These are phyloP conservation scores for Termitomyces heimii DNA, from an alignment of 768 basidiomycete species.

Conservation along the genomic window DNA sequence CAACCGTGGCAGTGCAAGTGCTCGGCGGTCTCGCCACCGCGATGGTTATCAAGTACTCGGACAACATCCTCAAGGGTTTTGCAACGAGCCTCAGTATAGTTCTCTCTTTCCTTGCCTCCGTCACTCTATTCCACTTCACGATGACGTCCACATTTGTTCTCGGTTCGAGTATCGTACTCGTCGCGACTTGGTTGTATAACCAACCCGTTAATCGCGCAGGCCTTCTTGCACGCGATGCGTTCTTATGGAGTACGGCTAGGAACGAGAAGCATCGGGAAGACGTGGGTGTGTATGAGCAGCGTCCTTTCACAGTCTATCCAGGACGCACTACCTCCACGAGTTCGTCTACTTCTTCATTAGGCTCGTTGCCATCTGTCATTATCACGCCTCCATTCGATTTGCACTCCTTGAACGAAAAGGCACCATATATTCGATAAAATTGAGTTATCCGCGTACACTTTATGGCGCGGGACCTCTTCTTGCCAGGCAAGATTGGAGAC, in stretches of 20 bases:
- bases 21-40: conserved; percentile 93
- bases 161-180: conserved; percentile 78
- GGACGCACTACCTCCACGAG: conserved; percentile 21
- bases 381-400: conserved; percentile 16
- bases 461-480: neutral
- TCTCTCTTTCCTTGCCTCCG: conserved; percentile 89
- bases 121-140: conserved; percentile 84
- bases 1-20: conserved; percentile 85
- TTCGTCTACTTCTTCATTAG: conserved; percentile 26
- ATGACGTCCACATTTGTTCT: conserved; percentile 84
- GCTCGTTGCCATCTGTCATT: conserved; percentile 19
- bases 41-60: conserved; percentile 94
- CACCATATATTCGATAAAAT: conserved; percentile 8
- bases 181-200: conserved; percentile 91
- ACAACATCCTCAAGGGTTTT: conserved; percentile 94
- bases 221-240: conserved; percentile 7
- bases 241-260: conserved; percentile 16
- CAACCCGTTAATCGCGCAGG: conserved; percentile 39
- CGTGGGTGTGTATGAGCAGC: conserved; percentile 3
- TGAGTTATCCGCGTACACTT: neutral
- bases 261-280: conserved; percentile 19
- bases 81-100: conserved; percentile 93
- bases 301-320: conserved; percentile 16
- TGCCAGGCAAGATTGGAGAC: neutral
- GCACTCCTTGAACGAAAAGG: conserved; percentile 14